Base-by-base conservation (phyloP, 192 early-diverging fungal genomes). In the Helicostylum pulchrum region DNA sequence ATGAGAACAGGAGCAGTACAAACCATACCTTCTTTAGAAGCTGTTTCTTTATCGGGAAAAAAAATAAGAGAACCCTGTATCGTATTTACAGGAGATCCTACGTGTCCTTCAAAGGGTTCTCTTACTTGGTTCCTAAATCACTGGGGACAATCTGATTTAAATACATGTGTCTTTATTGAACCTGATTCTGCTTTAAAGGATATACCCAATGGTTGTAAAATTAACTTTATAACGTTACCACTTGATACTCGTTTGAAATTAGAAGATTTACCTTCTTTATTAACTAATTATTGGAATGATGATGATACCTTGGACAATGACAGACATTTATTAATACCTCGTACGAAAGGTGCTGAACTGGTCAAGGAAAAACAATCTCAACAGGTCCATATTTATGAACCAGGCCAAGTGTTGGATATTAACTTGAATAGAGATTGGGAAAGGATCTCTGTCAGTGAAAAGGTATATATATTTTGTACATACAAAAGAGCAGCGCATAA, bases 51-150 rank as follows among this genome's bases (percentile, higher is more conserved):
- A 17, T 68, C 72, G 10, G 52, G 70, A 11, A 68, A 69, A 17
- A 67, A 71, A 4, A 62, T 80, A 45, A 72, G 73, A n/a, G 74
- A 82, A n/a, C 87, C 87, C 3, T 83, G 83, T 31, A 79, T 89
- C 32, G 83, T 87, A 0, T 86, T 89, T 66, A 78, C 79, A 23
- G 81, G 83, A 2, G 74, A 76, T 32, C 31, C 57, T 23, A 34
- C 46, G 2, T 44, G 31, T 36, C n/a, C 58, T 9, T 55, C 32
- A 39, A 44, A 63, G 7, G 74, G 74, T 2, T 47, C 70, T 0
- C 6, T 72, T 2, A 17, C 56, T 7, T 76, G 65, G 74, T 71
- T 71, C 45, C 43, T 70, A 19, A 61, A 68, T 15, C 34, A 59
- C 2, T 76, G 74, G 74, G 60, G 56, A 55, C 15, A 15, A 7